Evolutionary conservation across 257 asterid species (phyloP).

Genomic region (Verbena officinalis): DNA sequence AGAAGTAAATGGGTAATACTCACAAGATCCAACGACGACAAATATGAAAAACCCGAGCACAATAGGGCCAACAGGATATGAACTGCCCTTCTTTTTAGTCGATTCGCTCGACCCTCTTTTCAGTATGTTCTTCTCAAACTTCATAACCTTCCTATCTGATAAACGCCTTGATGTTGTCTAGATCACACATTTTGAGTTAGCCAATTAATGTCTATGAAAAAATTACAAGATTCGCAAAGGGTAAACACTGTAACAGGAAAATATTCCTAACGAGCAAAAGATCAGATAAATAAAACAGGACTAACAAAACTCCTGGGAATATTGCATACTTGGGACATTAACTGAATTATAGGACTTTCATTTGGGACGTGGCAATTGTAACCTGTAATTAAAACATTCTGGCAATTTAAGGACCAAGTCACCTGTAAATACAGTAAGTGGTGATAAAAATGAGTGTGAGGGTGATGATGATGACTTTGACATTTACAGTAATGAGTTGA

Average conservation of each 20-base stretch:
- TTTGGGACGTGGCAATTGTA: too few species aligned
- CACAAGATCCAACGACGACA: conserved; percentile 75
- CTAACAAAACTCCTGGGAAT: too few species aligned
- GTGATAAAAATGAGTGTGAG: too few species aligned
- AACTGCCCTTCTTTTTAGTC: conserved; percentile 54
- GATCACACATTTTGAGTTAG: background rate
- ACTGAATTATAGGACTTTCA: too few species aligned
- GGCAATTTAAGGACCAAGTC: too few species aligned
- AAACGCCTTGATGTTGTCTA: conserved; percentile 72
- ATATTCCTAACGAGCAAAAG: background rate
- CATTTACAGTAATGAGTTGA: too few species aligned
- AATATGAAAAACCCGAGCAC: conserved; percentile 68
- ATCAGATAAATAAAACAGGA: background rate
- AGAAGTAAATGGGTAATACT: conserved; percentile 14
- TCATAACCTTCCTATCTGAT: conserved; percentile 65
- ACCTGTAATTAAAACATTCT: too few species aligned
- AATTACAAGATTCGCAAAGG: background rate
- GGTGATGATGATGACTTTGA: too few species aligned
- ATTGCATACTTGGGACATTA: too few species aligned
- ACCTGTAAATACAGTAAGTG: too few species aligned
- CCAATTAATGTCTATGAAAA: background rate
- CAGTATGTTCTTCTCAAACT: conserved; percentile 67
- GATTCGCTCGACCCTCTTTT: conserved; percentile 61
- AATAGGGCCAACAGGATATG: conserved; percentile 68
- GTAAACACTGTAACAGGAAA: background rate